Percentiles rank a stretch among this genome's conserved stretches.
These are phyloP conservation scores for Zygnema circumcarinatum DNA, from an alignment of 139 green algal genomes.

Conservation along the genomic window DNA sequence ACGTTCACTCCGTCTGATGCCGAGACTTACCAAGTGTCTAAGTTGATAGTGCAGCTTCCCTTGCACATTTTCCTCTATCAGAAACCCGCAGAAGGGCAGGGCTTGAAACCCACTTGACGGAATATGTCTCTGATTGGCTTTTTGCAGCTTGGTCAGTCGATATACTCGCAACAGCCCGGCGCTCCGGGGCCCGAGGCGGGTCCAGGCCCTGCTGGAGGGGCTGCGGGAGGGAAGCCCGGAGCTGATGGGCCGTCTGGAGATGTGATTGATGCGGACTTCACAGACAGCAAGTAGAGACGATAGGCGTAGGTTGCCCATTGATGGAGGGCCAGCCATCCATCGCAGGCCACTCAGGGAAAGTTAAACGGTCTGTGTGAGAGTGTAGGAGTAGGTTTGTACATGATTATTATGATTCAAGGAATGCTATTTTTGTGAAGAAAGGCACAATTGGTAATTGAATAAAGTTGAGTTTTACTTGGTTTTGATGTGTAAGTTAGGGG, in stretches of 20 bases:
- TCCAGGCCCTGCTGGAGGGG: slow-evolving; percentile 41
- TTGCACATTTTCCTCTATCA: too few relatives aligned
- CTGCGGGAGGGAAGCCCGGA: slow-evolving; percentile 55
- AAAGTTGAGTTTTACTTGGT: too few relatives aligned
- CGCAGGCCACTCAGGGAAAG: background rate
- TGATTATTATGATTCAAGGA: background rate
- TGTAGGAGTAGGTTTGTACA: background rate
- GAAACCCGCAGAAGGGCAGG: too few relatives aligned
- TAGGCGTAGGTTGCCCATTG: background rate
- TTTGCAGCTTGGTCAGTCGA: slow-evolving; percentile 73
- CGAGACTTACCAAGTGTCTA: too few relatives aligned
- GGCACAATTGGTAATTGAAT: too few relatives aligned
- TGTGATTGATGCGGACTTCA: slow-evolving; percentile 98
- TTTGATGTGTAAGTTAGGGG: too few relatives aligned
- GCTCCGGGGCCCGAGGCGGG: slow-evolving; percentile 26
- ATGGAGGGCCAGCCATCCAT: background rate
- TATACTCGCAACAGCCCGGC: slow-evolving; percentile 80
- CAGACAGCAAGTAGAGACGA: slow-evolving; percentile 67
- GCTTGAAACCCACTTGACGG: too few relatives aligned
- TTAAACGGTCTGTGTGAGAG: too few relatives aligned
- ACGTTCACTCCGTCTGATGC: too few relatives aligned
- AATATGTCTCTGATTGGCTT: too few relatives aligned
- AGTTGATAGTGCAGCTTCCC: too few relatives aligned
- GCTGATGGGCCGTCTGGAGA: slow-evolving; percentile 74
- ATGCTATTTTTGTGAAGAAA: slow-evolving; percentile 1